Evolutionary conservation across 108 stramenopile genomes (phyloP).

Genomic region (Stephanodiscus minutulus): DNA sequence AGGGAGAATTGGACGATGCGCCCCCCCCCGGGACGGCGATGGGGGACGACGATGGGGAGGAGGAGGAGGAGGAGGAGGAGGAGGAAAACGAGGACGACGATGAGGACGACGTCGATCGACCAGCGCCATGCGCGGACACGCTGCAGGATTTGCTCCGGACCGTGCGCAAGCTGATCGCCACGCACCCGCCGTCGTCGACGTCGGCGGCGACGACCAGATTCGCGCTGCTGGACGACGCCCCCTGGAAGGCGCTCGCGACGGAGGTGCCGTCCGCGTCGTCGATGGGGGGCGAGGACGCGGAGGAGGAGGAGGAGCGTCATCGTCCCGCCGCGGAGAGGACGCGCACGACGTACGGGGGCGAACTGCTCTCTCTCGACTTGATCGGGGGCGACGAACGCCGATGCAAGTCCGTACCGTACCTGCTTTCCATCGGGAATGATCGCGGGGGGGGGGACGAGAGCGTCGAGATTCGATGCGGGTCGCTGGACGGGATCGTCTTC

Average conservation of each 20-base stretch:
- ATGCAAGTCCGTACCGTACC: conserved; percentile 53
- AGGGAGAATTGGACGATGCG: conserved; percentile 53
- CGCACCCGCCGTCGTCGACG: conserved; percentile 15
- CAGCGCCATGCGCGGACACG: conserved; percentile 68
- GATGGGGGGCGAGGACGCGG: conserved; percentile 14
- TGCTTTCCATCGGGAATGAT: conserved; percentile 41
- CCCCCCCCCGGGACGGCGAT: conserved; percentile 33
- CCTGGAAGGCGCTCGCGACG: conserved; percentile 65
- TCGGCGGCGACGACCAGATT: conserved; percentile 45
- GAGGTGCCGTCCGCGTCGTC: conserved; percentile 11
- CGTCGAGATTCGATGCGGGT: conserved; percentile 28
- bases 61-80: conserved; percentile 65
- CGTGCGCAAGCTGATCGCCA: conserved; percentile 33
- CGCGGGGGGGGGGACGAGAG: conserved; percentile 12
- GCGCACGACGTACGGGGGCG: conserved; percentile 45
- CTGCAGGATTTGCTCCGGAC: conserved; percentile 78
- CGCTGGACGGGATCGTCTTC: conserved; percentile 64
- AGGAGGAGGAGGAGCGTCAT: conserved; percentile 8
- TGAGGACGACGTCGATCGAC: conserved; percentile 59
- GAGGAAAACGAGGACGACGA: conserved; percentile 60
- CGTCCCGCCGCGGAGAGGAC: conserved; percentile 10
- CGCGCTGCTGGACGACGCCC: conserved; percentile 64
- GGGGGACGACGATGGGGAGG: conserved; percentile 63
- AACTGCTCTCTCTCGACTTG: conserved; percentile 51
- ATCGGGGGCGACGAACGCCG: conserved; percentile 42